Evolutionary conservation across 164 flowering plant species (phyloP).

Genomic region (Magnolia officinalis): DNA sequence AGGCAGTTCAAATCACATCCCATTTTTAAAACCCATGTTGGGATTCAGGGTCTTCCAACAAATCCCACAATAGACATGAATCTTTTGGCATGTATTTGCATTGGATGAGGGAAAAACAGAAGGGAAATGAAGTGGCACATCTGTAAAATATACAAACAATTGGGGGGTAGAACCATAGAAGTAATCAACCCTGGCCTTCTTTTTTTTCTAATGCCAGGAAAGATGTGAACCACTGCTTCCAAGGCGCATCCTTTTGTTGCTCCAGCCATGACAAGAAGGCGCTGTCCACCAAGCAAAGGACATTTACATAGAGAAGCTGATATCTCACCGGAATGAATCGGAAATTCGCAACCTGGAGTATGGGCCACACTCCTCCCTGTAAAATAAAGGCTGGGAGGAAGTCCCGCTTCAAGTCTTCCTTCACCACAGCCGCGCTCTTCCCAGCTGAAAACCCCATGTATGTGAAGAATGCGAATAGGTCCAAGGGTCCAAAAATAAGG

Average conservation of each 20-base stretch:
- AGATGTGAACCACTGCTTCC: conserved; percentile 44
- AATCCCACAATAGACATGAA: background rate
- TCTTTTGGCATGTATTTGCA: background rate
- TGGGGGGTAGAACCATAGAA: too few species aligned
- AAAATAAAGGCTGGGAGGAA: conserved; percentile 70
- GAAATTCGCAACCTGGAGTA: conserved; percentile 74
- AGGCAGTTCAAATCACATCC: background rate
- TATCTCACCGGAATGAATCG: conserved; percentile 75
- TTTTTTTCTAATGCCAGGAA: conserved; percentile 30
- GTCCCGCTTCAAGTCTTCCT: conserved; percentile 86
- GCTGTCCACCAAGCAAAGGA: conserved; percentile 86
- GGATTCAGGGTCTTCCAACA: background rate
- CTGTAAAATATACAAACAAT: background rate
- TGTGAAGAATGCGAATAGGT: conserved; percentile 67
- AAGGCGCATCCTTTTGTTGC: conserved; percentile 80
- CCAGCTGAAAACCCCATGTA: conserved; percentile 86
- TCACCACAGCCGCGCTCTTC: conserved; percentile 61
- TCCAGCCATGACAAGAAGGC: conserved; percentile 71
- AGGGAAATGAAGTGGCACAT: background rate
- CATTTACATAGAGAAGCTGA: conserved; percentile 81
- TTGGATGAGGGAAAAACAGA: background rate
- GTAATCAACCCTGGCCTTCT: conserved; percentile 25
- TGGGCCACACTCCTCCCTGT: conserved; percentile 85
- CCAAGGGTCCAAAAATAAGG: conserved; percentile 73
- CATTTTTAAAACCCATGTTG: background rate